Conservation (phyloP, 2,329 filamentous ascomycete genomes). For the Neoscytalidium dimidiatum region DNA sequence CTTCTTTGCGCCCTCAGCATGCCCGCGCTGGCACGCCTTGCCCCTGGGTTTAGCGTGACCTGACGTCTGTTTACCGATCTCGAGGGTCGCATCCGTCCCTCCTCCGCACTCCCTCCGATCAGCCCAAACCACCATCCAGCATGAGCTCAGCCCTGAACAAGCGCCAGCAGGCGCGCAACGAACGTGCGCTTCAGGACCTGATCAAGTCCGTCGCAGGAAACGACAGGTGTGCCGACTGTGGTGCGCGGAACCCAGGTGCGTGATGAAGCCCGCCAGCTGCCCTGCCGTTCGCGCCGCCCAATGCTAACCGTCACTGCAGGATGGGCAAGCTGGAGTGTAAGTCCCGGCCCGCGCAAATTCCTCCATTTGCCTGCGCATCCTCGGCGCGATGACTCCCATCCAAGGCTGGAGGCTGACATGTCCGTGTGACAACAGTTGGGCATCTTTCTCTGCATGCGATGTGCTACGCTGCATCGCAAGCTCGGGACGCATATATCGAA, state of each 20-base stretch:
- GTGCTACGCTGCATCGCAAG: slow-evolving; percentile 92
- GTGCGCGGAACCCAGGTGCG: slow-evolving; percentile 86
- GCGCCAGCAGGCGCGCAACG: slow-evolving; percentile 96
- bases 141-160: slow-evolving; percentile 84
- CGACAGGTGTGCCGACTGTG: slow-evolving; percentile 91
- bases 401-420: slow-evolving; percentile 4
- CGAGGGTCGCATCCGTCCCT: slow-evolving; percentile 15
- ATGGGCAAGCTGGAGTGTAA: slow-evolving; percentile 96
- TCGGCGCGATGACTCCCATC: neutral
- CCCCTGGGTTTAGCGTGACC: slow-evolving; percentile 13
- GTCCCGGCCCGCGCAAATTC: slow-evolving; percentile 37
- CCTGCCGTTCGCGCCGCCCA: neutral
- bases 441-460: slow-evolving; percentile 96
- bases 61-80: slow-evolving; percentile 20
- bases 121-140: slow-evolving; percentile 19
- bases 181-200: slow-evolving; percentile 86
- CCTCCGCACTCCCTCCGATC: slow-evolving; percentile 17
- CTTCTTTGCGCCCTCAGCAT: slow-evolving; percentile 11
- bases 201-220: slow-evolving; percentile 84
- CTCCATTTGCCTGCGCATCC: neutral
- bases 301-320: slow-evolving; percentile 50
- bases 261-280: slow-evolving; percentile 23
- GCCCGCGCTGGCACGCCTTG: slow-evolving; percentile 18
- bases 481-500: slow-evolving; percentile 97
- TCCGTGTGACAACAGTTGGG: slow-evolving; percentile 64